Conservation (phyloP, 2,329 filamentous ascomycete genomes). For the Colletotrichum costaricense region DNA sequence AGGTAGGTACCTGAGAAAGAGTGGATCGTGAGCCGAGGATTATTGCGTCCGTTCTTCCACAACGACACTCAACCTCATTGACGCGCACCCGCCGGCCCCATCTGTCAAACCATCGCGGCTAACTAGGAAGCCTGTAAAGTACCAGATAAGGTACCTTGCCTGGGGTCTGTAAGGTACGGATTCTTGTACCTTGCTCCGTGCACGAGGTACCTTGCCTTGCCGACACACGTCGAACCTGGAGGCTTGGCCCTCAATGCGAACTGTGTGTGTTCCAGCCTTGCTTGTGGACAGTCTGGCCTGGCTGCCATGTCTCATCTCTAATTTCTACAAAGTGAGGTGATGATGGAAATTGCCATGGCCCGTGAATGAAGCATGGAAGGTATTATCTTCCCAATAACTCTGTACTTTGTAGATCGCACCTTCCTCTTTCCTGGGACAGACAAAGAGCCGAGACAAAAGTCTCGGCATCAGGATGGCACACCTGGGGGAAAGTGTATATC, state of each 20-base stretch:
- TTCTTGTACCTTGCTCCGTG: not conserved
- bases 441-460: not conserved
- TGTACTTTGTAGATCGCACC: not conserved
- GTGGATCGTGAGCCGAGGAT: not conserved
- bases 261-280: not conserved
- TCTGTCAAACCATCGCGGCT: slow-evolving; percentile 25
- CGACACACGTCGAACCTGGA: not conserved
- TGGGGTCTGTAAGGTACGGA: not conserved
- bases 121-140: not conserved
- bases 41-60: slow-evolving; percentile 17
- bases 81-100: slow-evolving; percentile 8
- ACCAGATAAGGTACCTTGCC: not conserved
- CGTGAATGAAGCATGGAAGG: too few species aligned
- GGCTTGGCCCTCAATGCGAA: slow-evolving; percentile 28
- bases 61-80: not conserved
- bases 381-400: too few species aligned
- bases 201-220: not conserved
- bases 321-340: not conserved
- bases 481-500: not conserved
- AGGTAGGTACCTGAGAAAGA: not conserved
- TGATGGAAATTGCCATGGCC: not conserved
- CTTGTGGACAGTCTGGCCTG: not conserved
- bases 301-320: not conserved
- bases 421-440: not conserved
- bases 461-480: not conserved